Conservation (phyloP, 441 rosid genomes). For the Gossypium aridum region DNA sequence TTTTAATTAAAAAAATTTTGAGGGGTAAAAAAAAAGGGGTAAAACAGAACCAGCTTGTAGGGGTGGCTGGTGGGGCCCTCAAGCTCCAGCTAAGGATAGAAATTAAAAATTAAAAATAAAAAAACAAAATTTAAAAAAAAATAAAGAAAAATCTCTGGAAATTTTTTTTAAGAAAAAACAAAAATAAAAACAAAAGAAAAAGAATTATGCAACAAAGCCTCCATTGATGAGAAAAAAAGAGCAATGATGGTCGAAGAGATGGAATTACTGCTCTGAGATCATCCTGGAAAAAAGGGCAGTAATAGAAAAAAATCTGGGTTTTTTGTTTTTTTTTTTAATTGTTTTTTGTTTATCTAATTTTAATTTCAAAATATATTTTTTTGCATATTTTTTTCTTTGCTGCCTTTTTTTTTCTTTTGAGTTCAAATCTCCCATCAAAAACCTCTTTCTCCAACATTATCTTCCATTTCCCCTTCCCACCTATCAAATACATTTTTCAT, state of each 20-base stretch:
- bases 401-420: constrained; percentile 29
- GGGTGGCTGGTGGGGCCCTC: constrained; percentile 32
- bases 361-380: constrained; percentile 5
- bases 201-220: constrained; percentile 11
- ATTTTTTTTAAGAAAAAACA: not conserved
- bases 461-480: not conserved
- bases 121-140: not conserved
- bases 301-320: constrained; percentile 23
- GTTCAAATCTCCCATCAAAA: constrained; percentile 14
- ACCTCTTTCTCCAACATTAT: not conserved
- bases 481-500: not conserved
- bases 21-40: not conserved
- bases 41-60: constrained; percentile 14
- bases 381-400: constrained; percentile 29
- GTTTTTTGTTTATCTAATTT: not conserved
- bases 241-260: constrained; percentile 42
- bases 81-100: constrained; percentile 3
- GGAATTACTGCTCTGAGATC: constrained; percentile 45
- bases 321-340: not conserved
- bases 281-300: constrained; percentile 54
- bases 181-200: constrained; percentile 5
- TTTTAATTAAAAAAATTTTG: not conserved
- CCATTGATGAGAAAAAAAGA: constrained; percentile 17
- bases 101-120: not conserved
- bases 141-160: not conserved